Conservation (phyloP, 371 early-diverging fungal genomes). For the Mucor saturninus region DNA sequence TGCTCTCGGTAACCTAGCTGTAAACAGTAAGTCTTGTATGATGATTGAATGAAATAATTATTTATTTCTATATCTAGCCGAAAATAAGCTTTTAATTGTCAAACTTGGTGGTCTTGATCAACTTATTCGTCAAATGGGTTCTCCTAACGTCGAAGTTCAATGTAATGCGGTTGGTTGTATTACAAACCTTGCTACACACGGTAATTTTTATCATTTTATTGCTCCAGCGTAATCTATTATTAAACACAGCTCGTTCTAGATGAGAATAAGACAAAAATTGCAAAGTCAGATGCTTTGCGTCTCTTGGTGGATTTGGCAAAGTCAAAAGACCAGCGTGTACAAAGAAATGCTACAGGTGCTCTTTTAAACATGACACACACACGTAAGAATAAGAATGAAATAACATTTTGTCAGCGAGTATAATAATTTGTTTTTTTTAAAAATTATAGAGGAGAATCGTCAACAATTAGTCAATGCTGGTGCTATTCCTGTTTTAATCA, state of each 20-base stretch:
- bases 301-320: constrained; percentile 80
- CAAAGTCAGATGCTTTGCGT: constrained; percentile 82
- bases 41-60: background rate
- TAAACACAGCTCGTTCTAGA: constrained; percentile 49
- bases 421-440: constrained; percentile 4
- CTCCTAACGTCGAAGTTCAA: constrained; percentile 88
- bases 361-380: constrained; percentile 95
- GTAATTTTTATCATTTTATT: constrained; percentile 39
- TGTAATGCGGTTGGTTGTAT: constrained; percentile 96
- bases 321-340: constrained; percentile 87
- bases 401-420: too few species aligned
- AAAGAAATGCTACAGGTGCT: constrained; percentile 92
- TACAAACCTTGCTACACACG: constrained; percentile 90
- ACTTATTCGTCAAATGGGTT: constrained; percentile 86
- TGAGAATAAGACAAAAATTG: constrained; percentile 88
- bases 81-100: constrained; percentile 87
- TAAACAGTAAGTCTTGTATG: constrained; percentile 64
- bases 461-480: constrained; percentile 86
- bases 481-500: constrained; percentile 84
- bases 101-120: constrained; percentile 87
- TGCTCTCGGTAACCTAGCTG: constrained; percentile 90
- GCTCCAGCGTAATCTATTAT: background rate
- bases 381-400: constrained; percentile 34
- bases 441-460: constrained; percentile 71
- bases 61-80: constrained; percentile 39